These are phyloP conservation scores for Pythium periplocum DNA, from an alignment of 352 stramenopile species.

Conservation along the genomic window DNA sequence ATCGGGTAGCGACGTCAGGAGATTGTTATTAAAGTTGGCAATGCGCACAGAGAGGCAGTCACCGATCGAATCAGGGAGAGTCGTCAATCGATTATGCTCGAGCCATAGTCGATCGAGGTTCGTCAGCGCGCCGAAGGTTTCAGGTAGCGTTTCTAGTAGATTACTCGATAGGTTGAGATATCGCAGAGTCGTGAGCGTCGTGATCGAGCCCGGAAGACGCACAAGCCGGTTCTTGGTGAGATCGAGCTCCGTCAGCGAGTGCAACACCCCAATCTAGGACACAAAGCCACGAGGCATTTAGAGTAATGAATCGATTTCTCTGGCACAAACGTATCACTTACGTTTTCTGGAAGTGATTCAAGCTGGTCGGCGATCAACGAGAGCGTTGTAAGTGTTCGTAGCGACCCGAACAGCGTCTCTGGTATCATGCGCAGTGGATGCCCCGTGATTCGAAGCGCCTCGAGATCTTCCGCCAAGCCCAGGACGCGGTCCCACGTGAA, in stretches of 20 bases:
- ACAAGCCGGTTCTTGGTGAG: slow-evolving; percentile 56
- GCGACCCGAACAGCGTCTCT: slow-evolving; percentile 13
- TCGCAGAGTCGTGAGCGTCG: slow-evolving; percentile 25
- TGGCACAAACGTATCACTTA: slow-evolving; percentile 10
- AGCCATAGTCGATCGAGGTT: slow-evolving; percentile 39
- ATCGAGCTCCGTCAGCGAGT: slow-evolving; percentile 39
- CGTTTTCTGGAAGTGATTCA: slow-evolving; percentile 40
- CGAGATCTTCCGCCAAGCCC: slow-evolving; percentile 25
- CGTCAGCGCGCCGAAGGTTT: slow-evolving; percentile 31
- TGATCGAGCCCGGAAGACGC: slow-evolving; percentile 40
- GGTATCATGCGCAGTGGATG: slow-evolving; percentile 32
- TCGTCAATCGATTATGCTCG: slow-evolving; percentile 43
- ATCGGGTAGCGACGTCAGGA: slow-evolving; percentile 27
- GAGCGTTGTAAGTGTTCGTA: slow-evolving; percentile 36
- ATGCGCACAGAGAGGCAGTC: slow-evolving; percentile 15
- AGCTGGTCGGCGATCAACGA: slow-evolving; percentile 45
- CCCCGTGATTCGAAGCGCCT: slow-evolving; percentile 51
- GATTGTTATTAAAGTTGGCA: slow-evolving; percentile 46
- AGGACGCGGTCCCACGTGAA: slow-evolving; percentile 51
- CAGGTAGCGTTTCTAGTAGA: slow-evolving; percentile 33
- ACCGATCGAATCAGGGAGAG: slow-evolving; percentile 39
- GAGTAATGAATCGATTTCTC: background rate
- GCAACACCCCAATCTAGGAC: slow-evolving; percentile 28
- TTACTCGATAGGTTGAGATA: slow-evolving; percentile 52
- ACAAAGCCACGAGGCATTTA: background rate